Percentiles rank a stretch among this genome's conserved stretches.
These are phyloP conservation scores for Xylaria sp. DNA, from an alignment of 2,329 filamentous ascomycete genomes.

Conservation along the genomic window DNA sequence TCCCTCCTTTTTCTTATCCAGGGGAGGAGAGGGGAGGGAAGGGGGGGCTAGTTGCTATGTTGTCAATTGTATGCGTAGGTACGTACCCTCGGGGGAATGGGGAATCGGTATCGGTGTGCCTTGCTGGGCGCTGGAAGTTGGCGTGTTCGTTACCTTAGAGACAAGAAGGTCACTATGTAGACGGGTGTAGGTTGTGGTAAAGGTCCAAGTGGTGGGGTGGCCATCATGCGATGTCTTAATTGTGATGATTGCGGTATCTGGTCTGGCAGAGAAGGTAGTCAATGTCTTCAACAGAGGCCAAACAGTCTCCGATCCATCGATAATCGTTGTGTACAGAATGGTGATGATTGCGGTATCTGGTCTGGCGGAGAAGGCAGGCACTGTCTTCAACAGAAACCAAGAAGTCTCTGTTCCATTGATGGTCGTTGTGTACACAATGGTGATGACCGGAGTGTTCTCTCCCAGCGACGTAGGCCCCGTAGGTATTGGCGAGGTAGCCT, in stretches of 20 bases:
- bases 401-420: background rate
- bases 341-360: background rate
- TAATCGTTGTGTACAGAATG: background rate
- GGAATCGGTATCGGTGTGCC: background rate
- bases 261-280: background rate
- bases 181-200: background rate
- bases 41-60: too few relatives aligned
- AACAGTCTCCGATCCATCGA: background rate
- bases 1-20: background rate
- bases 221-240: background rate
- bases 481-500: background rate
- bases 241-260: background rate
- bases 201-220: background rate
- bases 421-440: background rate
- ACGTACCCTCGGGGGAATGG: background rate
- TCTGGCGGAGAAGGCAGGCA: background rate
- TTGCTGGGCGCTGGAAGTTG: background rate
- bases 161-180: background rate
- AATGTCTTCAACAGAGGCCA: background rate
- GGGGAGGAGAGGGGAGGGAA: too few relatives aligned
- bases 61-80: background rate
- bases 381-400: background rate
- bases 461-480: background rate
- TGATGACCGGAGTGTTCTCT: background rate
- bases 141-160: background rate